Conservation (phyloP, 2,329 filamentous ascomycete genomes). For the Aspergillus calidoustus region DNA sequence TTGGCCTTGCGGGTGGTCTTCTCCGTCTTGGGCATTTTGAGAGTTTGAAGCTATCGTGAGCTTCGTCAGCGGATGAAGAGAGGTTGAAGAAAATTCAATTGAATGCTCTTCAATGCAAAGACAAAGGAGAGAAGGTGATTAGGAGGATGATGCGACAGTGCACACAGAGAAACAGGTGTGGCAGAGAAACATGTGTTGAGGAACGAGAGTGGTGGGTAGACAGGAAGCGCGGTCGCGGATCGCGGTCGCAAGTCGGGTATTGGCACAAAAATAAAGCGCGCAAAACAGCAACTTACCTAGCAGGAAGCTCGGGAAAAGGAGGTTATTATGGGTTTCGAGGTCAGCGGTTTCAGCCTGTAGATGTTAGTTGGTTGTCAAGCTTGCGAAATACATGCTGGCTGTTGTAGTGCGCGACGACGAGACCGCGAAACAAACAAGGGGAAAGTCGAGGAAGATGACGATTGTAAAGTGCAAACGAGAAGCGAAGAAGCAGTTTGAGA, state of each 20-base stretch:
- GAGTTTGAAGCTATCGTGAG: conserved; percentile 27
- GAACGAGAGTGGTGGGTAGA: conserved; percentile 15
- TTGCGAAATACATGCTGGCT: conserved; percentile 28
- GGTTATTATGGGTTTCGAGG: conserved; percentile 15
- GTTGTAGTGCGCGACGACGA: conserved; percentile 30
- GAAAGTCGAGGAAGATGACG: conserved; percentile 29
- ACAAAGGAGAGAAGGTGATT: conserved; percentile 17
- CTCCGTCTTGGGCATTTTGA: conserved; percentile 72
- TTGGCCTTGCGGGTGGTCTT: conserved; percentile 67
- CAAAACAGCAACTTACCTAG: conserved; percentile 24
- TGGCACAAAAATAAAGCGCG: conserved; percentile 25
- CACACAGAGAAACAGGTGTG: conserved; percentile 15
- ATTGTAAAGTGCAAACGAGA: conserved; percentile 22
- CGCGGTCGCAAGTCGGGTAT: conserved; percentile 30
- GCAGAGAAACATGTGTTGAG: conserved; percentile 10
- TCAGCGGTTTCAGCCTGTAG: conserved; percentile 21
- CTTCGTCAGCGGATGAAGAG: conserved; percentile 8
- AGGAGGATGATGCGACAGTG: conserved; percentile 16
- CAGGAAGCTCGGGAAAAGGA: conserved; percentile 21
- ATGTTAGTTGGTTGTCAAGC: conserved; percentile 18
- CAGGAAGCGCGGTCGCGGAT: conserved; percentile 23
- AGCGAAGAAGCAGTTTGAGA: conserved; percentile 20
- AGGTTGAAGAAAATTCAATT: background rate
- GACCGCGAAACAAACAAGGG: conserved; percentile 27
- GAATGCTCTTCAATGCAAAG: conserved; percentile 19